These are phyloP conservation scores for Aaosphaeria pasadenensis DNA, from an alignment of 2,329 filamentous ascomycete genomes.

Conservation along the genomic window DNA sequence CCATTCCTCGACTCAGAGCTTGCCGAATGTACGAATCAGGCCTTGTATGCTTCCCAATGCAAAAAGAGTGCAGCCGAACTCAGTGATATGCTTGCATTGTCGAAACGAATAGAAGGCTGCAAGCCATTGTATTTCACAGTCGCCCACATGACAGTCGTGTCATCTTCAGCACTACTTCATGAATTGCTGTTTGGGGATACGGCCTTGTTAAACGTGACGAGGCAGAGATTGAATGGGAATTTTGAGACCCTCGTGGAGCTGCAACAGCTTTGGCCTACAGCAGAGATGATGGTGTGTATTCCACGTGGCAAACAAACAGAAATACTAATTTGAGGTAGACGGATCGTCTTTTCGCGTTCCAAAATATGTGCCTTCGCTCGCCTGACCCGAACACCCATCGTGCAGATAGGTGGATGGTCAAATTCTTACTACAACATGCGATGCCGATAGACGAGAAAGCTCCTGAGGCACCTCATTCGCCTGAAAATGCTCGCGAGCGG, in stretches of 20 bases:
- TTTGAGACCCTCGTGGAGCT: slow-evolving; percentile 45
- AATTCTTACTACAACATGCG: slow-evolving; percentile 4
- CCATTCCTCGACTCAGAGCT: slow-evolving; percentile 41
- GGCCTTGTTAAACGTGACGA: slow-evolving; percentile 33
- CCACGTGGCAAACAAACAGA: neutral
- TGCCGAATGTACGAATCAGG: neutral
- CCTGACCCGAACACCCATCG: slow-evolving; percentile 9
- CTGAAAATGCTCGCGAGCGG: neutral
- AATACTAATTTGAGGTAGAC: slow-evolving; percentile 17
- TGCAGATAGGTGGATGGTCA: slow-evolving; percentile 9
- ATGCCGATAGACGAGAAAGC: neutral
- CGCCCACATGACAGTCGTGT: slow-evolving; percentile 47
- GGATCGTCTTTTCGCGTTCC: slow-evolving; percentile 41
- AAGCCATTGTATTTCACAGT: slow-evolving; percentile 46
- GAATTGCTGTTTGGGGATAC: slow-evolving; percentile 44
- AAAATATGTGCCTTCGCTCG: slow-evolving; percentile 34
- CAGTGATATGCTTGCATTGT: slow-evolving; percentile 42
- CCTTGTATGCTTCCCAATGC: slow-evolving; percentile 11
- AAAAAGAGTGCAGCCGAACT: slow-evolving; percentile 36
- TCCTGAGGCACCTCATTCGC: neutral
- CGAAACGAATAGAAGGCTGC: slow-evolving; percentile 36
- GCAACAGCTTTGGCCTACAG: slow-evolving; percentile 39
- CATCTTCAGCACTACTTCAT: slow-evolving; percentile 48
- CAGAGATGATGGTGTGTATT: slow-evolving; percentile 1
- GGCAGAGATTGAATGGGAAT: slow-evolving; percentile 41